Conservation (phyloP, 257 asterid species). For the Catharanthus roseus region DNA sequence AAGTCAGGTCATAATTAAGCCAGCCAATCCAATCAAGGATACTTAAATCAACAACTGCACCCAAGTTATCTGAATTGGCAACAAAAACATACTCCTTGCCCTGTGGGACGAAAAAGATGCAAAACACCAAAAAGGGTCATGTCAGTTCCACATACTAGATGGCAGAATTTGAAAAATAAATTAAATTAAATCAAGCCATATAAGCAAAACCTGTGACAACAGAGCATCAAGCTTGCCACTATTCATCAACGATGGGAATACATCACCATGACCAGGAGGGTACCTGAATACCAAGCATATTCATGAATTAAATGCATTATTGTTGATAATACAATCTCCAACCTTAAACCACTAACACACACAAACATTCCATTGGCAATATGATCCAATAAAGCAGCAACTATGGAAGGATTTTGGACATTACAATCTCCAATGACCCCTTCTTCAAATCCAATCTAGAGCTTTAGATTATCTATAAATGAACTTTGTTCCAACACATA, state of each 20-base stretch:
- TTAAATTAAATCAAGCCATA: conserved; percentile 3
- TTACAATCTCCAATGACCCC: neutral
- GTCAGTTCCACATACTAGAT: too few species aligned
- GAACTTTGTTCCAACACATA: neutral
- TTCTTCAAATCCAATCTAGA: neutral
- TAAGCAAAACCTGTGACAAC: conserved; percentile 59
- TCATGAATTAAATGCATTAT: neutral
- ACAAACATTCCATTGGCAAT: neutral
- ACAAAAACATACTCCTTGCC: conserved; percentile 92
- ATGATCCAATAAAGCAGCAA: neutral
- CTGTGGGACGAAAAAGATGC: conserved; percentile 30
- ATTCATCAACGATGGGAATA: conserved; percentile 85
- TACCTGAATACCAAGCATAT: conserved; percentile 49
- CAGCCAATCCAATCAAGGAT: conserved; percentile 42
- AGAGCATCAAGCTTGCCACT: conserved; percentile 94
- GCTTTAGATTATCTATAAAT: neutral
- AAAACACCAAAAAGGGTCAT: conserved; percentile 3
- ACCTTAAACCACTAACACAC: neutral
- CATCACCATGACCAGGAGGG: conserved; percentile 99
- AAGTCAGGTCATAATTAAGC: neutral
- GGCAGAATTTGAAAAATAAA: neutral
- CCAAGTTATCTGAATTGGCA: conserved; percentile 97
- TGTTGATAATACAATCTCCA: neutral
- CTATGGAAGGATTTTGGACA: neutral
- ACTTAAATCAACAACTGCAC: conserved; percentile 96